Base-by-base conservation (phyloP, 2,329 filamentous ascomycete genomes). In the Cladorrhinum sp. region DNA sequence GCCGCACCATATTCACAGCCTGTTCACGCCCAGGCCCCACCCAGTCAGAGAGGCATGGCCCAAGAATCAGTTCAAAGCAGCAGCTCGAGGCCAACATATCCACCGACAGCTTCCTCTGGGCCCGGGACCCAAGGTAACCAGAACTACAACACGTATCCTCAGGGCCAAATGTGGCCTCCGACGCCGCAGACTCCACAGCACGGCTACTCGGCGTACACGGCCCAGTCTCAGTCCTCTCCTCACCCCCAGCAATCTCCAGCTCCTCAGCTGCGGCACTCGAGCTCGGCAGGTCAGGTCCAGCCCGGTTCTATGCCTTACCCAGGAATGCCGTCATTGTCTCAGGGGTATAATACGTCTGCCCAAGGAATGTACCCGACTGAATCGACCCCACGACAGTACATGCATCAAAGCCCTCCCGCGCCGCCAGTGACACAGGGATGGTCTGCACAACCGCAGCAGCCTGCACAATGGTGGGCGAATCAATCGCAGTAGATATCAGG, bases 21-120 rank as follows among this genome's bases (percentile, higher is more conserved):
- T 57, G 79, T 87, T 55, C 87, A 90, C 70, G 83, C 88, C 36
- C 90, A 90, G 70, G 88, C 85, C 70, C 81, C 87, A 41, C 85
- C 92, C 71, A 89, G 91, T 71, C 88, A 91, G 23, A 85, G 90
- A 75, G 82, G 84, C 71, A 87, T 89, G 77, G 83, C 85, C 64
- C 85, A 86, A 76, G 79, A 71, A 76, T 85, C 73, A 67, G 75
- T 73, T 75, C 84, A 89, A 70, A 84, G 90, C 74, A 87, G 87
- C 68, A 87, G 87, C 68, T 82, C 84, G 66, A 83, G 87, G 67
- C 84, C 88, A 65, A 86, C 88, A 49, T 84, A 83, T 61, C 76
- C 84, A 56, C 75, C 82, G 55, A 76, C 84, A 72, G 81, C 80
- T 56, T 78, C 85, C 50, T 76, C 81, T 6, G 78, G 77, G 54